Evolutionary conservation across 495 filamentous ascomycete genomes (phyloP).

Genomic region (Daldinia childiae): DNA sequence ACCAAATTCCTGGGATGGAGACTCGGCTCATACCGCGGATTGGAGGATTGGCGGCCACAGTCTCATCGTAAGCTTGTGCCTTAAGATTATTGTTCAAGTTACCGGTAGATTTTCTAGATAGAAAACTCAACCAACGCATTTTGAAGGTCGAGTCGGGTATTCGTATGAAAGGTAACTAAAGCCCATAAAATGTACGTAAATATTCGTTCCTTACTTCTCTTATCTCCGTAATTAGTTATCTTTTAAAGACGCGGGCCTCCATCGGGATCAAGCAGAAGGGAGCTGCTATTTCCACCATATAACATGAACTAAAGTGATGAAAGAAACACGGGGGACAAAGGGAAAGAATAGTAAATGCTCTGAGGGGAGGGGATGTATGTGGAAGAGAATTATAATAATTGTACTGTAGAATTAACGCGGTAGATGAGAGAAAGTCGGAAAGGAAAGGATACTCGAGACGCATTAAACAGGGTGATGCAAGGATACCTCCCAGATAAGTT

Average conservation of each 20-base stretch:
- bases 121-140: conserved; percentile 57
- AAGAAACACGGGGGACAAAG: conserved; percentile 7
- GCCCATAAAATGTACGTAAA: conserved; percentile 11
- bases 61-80: conserved; percentile 45
- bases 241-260: conserved; percentile 26
- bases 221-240: conserved; percentile 19
- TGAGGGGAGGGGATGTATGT: conserved; percentile 9
- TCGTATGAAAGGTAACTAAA: conserved; percentile 10
- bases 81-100: conserved; percentile 42
- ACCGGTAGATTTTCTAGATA: conserved; percentile 47
- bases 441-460: conserved; percentile 8
- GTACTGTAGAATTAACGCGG: conserved; percentile 3
- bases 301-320: conserved; percentile 14
- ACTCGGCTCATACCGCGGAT: conserved; percentile 48
- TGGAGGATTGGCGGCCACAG: conserved; percentile 41
- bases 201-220: conserved; percentile 28
- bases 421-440: conserved; percentile 1
- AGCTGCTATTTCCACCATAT: conserved; percentile 8
- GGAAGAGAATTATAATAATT: not conserved
- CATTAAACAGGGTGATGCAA: conserved; percentile 10
- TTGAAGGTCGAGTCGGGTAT: conserved; percentile 23
- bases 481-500: conserved; percentile 30
- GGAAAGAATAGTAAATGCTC: not conserved
- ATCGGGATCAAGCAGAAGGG: conserved; percentile 22
- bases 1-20: conserved; percentile 39